Conservation (phyloP, 75 land plant species). For the Cupressus sempervirens region DNA sequence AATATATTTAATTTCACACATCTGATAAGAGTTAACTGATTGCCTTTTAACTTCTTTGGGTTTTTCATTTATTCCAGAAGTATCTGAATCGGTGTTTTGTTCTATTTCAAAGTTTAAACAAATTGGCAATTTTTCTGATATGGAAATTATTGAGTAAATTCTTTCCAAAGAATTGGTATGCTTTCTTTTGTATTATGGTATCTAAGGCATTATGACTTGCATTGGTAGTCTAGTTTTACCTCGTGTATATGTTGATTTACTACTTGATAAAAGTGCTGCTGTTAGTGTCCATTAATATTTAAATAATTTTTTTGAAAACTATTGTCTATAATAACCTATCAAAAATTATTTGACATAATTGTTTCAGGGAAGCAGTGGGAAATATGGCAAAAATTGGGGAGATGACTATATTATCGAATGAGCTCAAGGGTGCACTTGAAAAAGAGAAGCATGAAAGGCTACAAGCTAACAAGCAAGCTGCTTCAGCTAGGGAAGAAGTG, state of each 20-base stretch:
- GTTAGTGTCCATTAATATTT: not conserved
- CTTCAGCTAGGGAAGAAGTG: conserved; percentile 38
- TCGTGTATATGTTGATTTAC: not conserved
- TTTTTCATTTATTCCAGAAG: not conserved
- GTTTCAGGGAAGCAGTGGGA: conserved; percentile 57
- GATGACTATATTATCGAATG: conserved; percentile 44
- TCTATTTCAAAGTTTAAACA: not conserved
- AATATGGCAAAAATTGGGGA: conserved; percentile 57
- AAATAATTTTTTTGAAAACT: not conserved
- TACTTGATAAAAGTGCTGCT: not conserved
- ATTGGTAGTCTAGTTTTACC: not conserved
- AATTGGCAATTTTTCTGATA: not conserved
- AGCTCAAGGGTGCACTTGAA: conserved; percentile 62
- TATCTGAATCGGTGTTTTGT: not conserved
- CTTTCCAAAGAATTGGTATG: not conserved
- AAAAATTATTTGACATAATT: not conserved
- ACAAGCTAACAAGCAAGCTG: conserved; percentile 49
- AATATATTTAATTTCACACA: not conserved
- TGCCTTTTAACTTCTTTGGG: not conserved
- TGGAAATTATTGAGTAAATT: not conserved
- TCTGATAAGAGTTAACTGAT: not conserved
- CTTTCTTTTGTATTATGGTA: not conserved
- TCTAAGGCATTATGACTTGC: not conserved
- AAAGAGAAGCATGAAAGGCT: conserved; percentile 35
- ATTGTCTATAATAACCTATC: not conserved